Evolutionary conservation across 148 eudicot genomes (phyloP).

Genomic region (Rhododendron molle): DNA sequence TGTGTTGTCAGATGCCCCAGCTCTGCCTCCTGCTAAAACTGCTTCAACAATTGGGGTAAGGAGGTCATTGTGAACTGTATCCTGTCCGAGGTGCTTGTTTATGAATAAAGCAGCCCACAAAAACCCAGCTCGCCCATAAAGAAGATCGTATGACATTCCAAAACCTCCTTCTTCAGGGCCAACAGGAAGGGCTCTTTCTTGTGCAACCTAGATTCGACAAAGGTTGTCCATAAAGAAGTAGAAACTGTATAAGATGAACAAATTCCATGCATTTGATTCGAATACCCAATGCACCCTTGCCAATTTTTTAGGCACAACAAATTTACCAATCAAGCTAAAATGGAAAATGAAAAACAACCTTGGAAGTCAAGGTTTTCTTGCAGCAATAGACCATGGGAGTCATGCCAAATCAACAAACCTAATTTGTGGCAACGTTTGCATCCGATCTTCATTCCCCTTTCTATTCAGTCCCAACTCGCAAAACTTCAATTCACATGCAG

Average conservation of each 20-base stretch:
- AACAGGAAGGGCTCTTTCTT: conserved; percentile 70
- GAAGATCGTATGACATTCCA: conserved; percentile 86
- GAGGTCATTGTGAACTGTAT: conserved; percentile 33
- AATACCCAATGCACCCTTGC: too few relatives aligned
- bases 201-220: conserved; percentile 38
- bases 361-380: not conserved
- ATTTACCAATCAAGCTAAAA: not conserved
- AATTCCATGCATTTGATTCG: not conserved
- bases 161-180: conserved; percentile 88
- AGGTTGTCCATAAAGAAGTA: not conserved
- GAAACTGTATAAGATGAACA: not conserved
- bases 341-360: not conserved
- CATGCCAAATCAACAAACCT: not conserved
- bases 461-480: not conserved
- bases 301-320: not conserved
- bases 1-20: conserved; percentile 54
- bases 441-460: not conserved
- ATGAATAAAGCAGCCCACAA: conserved; percentile 74
- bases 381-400: not conserved
- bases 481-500: not conserved
- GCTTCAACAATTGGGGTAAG: conserved; percentile 68
- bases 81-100: conserved; percentile 54
- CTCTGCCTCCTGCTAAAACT: conserved; percentile 72
- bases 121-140: conserved; percentile 77
- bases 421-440: not conserved